Conservation (phyloP, 495 filamentous ascomycete species). For the Neurospora pannonica region DNA sequence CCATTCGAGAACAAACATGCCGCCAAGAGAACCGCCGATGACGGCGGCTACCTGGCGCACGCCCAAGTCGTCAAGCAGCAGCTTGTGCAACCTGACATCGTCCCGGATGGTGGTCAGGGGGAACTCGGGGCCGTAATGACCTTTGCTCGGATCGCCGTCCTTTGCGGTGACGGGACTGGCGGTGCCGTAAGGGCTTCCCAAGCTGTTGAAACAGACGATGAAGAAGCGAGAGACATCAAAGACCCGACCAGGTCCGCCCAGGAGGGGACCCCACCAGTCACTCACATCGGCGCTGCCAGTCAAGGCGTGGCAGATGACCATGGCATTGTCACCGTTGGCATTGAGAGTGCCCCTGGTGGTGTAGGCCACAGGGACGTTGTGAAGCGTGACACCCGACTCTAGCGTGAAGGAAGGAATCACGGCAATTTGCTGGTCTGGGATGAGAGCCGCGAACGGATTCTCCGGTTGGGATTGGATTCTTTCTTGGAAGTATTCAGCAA, state of each 20-base stretch:
- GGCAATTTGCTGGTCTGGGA: conserved; percentile 76
- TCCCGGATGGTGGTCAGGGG: conserved; percentile 90
- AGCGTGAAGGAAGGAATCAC: conserved; percentile 85
- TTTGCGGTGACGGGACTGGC: conserved; percentile 89
- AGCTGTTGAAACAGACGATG: conserved; percentile 88
- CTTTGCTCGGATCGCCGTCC: conserved; percentile 64
- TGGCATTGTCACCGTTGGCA: conserved; percentile 69
- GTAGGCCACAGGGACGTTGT: conserved; percentile 89
- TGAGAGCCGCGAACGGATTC: conserved; percentile 82
- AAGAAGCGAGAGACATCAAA: conserved; percentile 93
- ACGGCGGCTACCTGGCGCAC: conserved; percentile 79
- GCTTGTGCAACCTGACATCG: conserved; percentile 90
- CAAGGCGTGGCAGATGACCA: conserved; percentile 95
- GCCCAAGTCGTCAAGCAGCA: conserved; percentile 83
- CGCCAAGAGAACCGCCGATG: conserved; percentile 96
- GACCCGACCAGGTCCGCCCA: conserved; percentile 79
- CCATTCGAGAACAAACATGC: conserved; percentile 95
- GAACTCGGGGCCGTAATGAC: conserved; percentile 88
- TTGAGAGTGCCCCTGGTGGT: conserved; percentile 74
- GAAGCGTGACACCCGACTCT: conserved; percentile 79
- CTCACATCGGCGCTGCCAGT: conserved; percentile 92
- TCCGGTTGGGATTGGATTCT: conserved; percentile 61
- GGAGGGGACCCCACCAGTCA: conserved; percentile 96
- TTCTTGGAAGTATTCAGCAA: conserved; percentile 52
- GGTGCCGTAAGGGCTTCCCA: conserved; percentile 93